Evolutionary conservation across 2,329 filamentous ascomycete species (phyloP).

Genomic region (Fusarium buharicum): DNA sequence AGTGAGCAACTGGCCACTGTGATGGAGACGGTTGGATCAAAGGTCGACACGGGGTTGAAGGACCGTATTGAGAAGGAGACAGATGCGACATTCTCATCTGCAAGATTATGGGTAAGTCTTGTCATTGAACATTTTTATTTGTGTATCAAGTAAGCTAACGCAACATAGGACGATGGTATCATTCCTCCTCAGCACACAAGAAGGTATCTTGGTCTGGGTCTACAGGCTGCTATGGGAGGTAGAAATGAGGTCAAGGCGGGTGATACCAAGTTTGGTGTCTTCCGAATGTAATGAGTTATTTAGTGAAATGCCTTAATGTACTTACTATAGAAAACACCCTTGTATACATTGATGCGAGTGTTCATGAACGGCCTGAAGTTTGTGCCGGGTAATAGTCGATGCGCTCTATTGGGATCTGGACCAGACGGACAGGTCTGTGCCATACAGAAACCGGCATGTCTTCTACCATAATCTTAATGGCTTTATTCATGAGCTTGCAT

Average conservation of each 20-base stretch:
- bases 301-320: constrained; percentile 13
- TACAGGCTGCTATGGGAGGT: constrained; percentile 77
- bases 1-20: constrained; percentile 89
- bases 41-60: constrained; percentile 81
- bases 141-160: constrained; percentile 6
- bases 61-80: constrained; percentile 89
- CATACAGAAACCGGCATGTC: background rate
- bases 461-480: background rate
- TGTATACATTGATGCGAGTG: background rate
- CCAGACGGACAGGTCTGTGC: background rate
- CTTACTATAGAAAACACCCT: constrained; percentile 1
- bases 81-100: constrained; percentile 87
- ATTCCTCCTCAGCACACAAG: constrained; percentile 82
- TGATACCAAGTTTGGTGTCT: constrained; percentile 80
- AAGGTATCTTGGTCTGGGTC: constrained; percentile 75
- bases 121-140: background rate
- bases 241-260: constrained; percentile 69
- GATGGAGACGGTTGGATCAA: constrained; percentile 93
- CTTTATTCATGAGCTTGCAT: background rate
- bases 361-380: too few relatives aligned
- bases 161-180: constrained; percentile 76
- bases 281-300: constrained; percentile 73
- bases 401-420: background rate
- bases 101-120: constrained; percentile 81
- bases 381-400: background rate